phyloP scores from a whole-genome alignment of 2,329 filamentous ascomycete species.

The Metarhizium anisopliae region DNA sequence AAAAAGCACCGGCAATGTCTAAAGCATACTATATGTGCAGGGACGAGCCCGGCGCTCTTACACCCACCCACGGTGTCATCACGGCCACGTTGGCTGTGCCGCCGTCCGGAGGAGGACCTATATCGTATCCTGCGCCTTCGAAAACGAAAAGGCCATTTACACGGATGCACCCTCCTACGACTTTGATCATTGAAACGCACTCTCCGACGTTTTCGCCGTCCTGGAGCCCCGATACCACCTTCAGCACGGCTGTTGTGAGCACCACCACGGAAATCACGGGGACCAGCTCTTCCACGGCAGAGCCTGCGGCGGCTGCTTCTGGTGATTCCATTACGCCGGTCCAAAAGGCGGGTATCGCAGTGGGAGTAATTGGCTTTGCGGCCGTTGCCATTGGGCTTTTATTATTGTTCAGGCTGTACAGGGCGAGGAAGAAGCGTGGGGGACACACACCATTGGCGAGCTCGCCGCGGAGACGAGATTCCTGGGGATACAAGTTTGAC shows the following conservation, averaged over 20 bases:
- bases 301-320: conserved; percentile 9
- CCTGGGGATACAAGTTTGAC: conserved; percentile 24
- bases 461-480: conserved; percentile 19
- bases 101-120: conserved; percentile 15
- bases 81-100: conserved; percentile 44
- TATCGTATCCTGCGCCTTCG: conserved; percentile 17
- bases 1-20: conserved; percentile 30
- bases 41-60: conserved; percentile 36
- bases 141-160: conserved; percentile 4
- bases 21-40: conserved; percentile 52
- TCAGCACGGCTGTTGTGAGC: neutral
- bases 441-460: neutral
- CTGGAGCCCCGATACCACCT: neutral
- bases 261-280: conserved; percentile 3
- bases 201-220: neutral
- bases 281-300: conserved; percentile 1
- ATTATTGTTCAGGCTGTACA: conserved; percentile 30
- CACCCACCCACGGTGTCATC: conserved; percentile 49
- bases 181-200: conserved; percentile 6
- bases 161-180: conserved; percentile 3
- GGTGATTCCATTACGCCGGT: conserved; percentile 21
- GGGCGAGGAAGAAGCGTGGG: conserved; percentile 29
- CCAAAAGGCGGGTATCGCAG: conserved; percentile 49
- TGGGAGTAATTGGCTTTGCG: conserved; percentile 42
- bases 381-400: conserved; percentile 40